phyloP scores from a whole-genome alignment of 805 yeast species.

The Candida krabiensis region DNA sequence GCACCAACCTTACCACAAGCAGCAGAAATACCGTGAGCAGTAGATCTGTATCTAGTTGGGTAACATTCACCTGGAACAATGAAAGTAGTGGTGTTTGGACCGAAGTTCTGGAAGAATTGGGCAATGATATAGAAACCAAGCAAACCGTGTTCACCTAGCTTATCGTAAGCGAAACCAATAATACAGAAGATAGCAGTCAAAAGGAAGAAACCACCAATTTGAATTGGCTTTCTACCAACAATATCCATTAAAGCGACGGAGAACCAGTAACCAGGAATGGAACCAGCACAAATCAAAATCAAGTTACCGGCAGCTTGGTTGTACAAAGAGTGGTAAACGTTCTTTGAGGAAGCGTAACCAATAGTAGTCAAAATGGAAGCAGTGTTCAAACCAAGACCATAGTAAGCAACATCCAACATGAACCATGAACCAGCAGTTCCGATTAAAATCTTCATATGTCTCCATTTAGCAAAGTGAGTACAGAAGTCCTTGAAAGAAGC shows the following conservation, averaged over 20 bases:
- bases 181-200: conserved; percentile 73
- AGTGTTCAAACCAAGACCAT: conserved; percentile 84
- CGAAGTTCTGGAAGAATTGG: conserved; percentile 89
- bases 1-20: conserved; percentile 93
- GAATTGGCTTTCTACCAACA: conserved; percentile 84
- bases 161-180: conserved; percentile 83
- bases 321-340: conserved; percentile 69
- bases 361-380: conserved; percentile 77
- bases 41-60: conserved; percentile 95
- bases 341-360: conserved; percentile 74
- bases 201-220: conserved; percentile 69
- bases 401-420: conserved; percentile 84
- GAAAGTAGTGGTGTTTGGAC: conserved; percentile 92
- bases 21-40: conserved; percentile 94
- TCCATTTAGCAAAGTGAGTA: conserved; percentile 81
- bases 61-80: conserved; percentile 87
- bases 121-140: conserved; percentile 76
- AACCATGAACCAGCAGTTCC: conserved; percentile 96
- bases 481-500: conserved; percentile 77
- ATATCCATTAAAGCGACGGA: conserved; percentile 77
- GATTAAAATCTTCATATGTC: conserved; percentile 73
- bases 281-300: conserved; percentile 91
- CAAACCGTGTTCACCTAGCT: conserved; percentile 61
- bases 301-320: conserved; percentile 88
- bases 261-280: conserved; percentile 92